Base-by-base conservation (phyloP, 352 stramenopile species). In the Halophytophthora polymorphica region DNA sequence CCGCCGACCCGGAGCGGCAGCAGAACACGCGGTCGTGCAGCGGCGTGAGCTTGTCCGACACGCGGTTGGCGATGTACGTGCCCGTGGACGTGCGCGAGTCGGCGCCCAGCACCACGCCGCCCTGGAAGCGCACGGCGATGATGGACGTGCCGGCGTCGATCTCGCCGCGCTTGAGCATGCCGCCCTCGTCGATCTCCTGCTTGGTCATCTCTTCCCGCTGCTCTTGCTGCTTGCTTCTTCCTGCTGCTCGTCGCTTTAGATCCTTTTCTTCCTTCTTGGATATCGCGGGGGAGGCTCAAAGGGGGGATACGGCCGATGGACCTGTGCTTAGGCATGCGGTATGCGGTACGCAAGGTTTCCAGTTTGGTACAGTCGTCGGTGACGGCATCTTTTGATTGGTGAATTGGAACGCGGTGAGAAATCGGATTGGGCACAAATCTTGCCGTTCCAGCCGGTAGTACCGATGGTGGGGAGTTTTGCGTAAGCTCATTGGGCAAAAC, bases 21-120 rank as follows among this genome's bases (percentile, higher is more conserved):
- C 90, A 97, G 76, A 96, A 99, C 61, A 99, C 97, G 37, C 91
- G 81, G 69, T 99, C 96, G 69, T 98, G 91, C 38, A 99, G 73
- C 41, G 87, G 77, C 35, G 96, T 98, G 53, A 99, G 89, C 73
- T 99, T 99, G 81, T 99, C 96, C 31, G 77, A 96, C 36, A 98
- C 95, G 54, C 97, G 87, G 71, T 99, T 99, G 50, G 96, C 96
- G 29, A 99, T 91, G 77, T 99, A 99, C 34, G 86, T 90, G 58
- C 95, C 93, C 43, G 86, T 98, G 46, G 90, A 97, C 47, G 90
- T 98, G 52, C 93, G 83, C 17, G 76, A 96, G 75, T 98, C 97
- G 29, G 97, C 97, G 50, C 95, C 96, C 19, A 99, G 81, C 46
- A 99, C 88, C 17, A 99, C 97, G 45, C 97, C 97, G 34, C 93